A percentile compares a stretch with the other conserved stretches of the same genome.
These are phyloP conservation scores for Euphrasia arctica DNA, from an alignment of 305 asterid genomes.

Conservation along the genomic window DNA sequence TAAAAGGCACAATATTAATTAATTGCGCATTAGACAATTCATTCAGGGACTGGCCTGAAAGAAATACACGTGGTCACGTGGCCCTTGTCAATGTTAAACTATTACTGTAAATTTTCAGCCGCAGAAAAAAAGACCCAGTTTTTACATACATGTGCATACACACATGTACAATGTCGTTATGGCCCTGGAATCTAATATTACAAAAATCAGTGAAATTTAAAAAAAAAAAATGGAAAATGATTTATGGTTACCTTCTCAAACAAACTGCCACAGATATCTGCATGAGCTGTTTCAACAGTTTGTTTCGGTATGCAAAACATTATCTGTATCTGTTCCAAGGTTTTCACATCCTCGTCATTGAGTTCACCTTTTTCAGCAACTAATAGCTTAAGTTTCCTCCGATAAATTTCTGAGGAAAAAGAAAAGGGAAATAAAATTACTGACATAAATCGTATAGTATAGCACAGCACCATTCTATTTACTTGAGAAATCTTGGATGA, in stretches of 20 bases:
- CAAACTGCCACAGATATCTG: conserved; percentile 89
- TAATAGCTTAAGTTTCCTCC: conserved; percentile 79
- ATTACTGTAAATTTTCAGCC: neutral
- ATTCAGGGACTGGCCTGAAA: conserved; percentile 7
- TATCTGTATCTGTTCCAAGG: conserved; percentile 78
- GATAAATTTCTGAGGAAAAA: conserved; percentile 59
- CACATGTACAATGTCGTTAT: neutral
- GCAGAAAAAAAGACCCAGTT: neutral
- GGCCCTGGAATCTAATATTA: conserved; percentile 6
- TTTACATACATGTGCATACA: neutral
- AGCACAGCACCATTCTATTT: neutral
- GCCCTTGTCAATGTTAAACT: neutral
- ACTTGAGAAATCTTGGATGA: neutral
- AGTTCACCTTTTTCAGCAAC: conserved; percentile 81
- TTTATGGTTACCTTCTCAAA: conserved; percentile 78
- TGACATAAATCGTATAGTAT: conserved; percentile 3
- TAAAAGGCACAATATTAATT: conserved; percentile 3
- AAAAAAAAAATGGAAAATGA: neutral
- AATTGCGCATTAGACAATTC: conserved; percentile 1
- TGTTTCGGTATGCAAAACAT: conserved; percentile 89
- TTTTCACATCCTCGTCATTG: conserved; percentile 75
- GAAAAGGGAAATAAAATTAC: conserved; percentile 4
- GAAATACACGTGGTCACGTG: conserved; percentile 3
- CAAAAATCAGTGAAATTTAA: conserved; percentile 10
- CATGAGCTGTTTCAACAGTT: conserved; percentile 90